Base-by-base conservation (phyloP, 805 yeast species). In the Zygotorulaspora florentina region DNA sequence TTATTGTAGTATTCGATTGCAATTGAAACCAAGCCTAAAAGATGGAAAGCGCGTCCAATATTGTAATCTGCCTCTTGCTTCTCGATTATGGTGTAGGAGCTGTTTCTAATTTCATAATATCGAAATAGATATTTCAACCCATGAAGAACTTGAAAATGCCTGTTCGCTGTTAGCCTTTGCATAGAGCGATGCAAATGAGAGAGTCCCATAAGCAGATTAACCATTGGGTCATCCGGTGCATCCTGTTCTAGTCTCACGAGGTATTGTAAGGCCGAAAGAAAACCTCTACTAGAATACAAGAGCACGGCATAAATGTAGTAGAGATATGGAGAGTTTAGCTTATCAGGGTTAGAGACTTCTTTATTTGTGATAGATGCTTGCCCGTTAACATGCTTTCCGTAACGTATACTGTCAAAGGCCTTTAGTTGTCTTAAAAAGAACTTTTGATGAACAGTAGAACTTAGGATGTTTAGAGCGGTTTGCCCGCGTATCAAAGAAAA, bases 151-250 rank as follows among this genome's bases (percentile, higher is more conserved):
- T 90, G 97, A 47, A 85, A 73, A 58, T 91, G 96, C 45, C 97
- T 78, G 62, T 88, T 87, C 6, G 82, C 74, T 3, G 96, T 83
- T 47, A 87, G 80, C 51, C 99, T 74, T 65, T 93, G 98, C 81
- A 90, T 83, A 0, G 97, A 85, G 35, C 98, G 75, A 56, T 91
- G 96, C 18, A 90, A 70, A 65, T 89, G 90, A 0, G 90, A 81
- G 34, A 93, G 64, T 0, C 93, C 97, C 37, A 86, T 70, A 30
- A 85, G 66, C 23, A 93, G 71, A 49, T 87, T 75, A 1, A 93
- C 70, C 70, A 88, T 77, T 1, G 97, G 95, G 52, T 91, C 96
- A 35, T 79, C 67, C 36, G 83, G 82, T 45, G 78, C 78, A 18
- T 79, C 75, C 42, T 75, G 75, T 60, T 85, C 85, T 3, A 88